phyloP scores from a whole-genome alignment of 176 grass and related monocot genomes.

The Rhynchospora breviuscula region DNA sequence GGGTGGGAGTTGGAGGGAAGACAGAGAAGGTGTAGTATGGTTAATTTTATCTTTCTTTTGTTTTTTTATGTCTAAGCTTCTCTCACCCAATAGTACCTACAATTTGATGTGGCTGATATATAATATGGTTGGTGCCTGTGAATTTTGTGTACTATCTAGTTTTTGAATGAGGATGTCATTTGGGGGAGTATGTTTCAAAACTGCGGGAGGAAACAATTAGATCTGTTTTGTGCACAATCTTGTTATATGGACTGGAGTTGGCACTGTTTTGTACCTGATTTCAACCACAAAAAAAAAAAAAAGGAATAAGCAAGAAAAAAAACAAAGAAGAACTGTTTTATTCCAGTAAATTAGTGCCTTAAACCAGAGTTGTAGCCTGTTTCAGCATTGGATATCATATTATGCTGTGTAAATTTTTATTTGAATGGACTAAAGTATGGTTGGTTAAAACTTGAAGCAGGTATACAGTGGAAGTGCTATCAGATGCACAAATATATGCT shows the following conservation, averaged over 20 bases:
- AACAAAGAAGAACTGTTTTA: background rate
- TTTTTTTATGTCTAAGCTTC: background rate
- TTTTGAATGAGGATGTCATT: background rate
- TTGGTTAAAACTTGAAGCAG: background rate
- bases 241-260: background rate
- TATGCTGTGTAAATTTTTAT: background rate
- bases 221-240: background rate
- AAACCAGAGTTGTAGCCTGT: background rate
- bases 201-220: background rate
- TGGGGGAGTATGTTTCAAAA: background rate
- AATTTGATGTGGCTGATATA: background rate
- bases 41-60: background rate
- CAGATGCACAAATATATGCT: constrained; percentile 76
- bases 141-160: background rate
- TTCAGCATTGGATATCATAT: background rate
- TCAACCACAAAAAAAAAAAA: background rate
- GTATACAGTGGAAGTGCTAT: constrained; percentile 80
- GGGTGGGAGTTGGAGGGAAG: background rate
- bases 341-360: background rate
- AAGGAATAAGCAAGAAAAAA: no score
- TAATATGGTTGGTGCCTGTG: background rate
- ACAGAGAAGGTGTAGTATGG: background rate
- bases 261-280: background rate
- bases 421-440: background rate
- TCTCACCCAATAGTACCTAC: background rate